Conservation (phyloP, 2,329 filamentous ascomycete species). For the Aureobasidium sp. region DNA sequence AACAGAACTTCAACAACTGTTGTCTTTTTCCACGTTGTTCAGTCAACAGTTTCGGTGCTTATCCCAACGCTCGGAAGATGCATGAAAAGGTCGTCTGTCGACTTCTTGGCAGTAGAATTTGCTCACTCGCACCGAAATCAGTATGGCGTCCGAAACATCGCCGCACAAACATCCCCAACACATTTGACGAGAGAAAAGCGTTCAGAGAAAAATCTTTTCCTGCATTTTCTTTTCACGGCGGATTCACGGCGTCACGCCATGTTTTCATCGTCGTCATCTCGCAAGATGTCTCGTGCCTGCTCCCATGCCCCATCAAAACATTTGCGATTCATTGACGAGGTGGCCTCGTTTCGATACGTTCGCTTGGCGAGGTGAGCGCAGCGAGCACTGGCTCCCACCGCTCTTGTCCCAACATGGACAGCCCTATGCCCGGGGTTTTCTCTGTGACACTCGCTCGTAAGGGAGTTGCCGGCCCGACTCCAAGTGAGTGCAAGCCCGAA, state of each 20-base stretch:
- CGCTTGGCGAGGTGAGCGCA: not conserved
- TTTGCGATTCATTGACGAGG: not conserved
- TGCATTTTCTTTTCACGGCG: conserved; percentile 7
- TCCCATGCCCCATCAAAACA: not conserved
- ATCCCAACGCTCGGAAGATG: not conserved
- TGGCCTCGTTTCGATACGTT: not conserved
- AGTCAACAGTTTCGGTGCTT: not conserved
- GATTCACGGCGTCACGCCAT: conserved; percentile 10
- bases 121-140: not conserved
- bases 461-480: not conserved
- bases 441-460: conserved; percentile 4
- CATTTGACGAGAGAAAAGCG: not conserved
- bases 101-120: conserved; percentile 10
- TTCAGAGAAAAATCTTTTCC: not conserved
- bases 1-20: not conserved
- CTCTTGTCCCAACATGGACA: not conserved
- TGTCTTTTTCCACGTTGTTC: not conserved
- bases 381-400: not conserved
- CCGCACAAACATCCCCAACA: conserved; percentile 9
- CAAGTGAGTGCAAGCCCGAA: not conserved
- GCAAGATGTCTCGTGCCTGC: not conserved
- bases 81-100: not conserved
- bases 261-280: not conserved
- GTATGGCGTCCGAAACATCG: conserved; percentile 10
- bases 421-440: conserved; percentile 5